These are phyloP conservation scores for Mucor circinelloides DNA, from an alignment of 371 early-diverging fungal genomes.

Conservation along the genomic window DNA sequence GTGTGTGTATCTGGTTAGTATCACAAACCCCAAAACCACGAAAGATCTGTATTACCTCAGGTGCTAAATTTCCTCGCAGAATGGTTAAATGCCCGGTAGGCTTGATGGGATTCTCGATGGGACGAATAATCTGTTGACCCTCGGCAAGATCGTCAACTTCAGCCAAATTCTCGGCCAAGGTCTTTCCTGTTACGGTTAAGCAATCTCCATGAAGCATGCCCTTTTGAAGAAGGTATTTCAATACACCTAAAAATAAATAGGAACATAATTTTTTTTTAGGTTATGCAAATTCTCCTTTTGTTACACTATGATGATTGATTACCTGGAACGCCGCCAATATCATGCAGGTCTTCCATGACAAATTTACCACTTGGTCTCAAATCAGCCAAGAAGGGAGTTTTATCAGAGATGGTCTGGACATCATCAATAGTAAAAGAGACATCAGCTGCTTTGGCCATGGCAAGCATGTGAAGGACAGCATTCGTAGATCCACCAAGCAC, in stretches of 20 bases:
- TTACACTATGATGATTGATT: background rate
- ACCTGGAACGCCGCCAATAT: constrained; percentile 79
- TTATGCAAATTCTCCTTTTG: background rate
- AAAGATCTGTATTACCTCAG: constrained; percentile 53
- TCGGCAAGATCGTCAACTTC: constrained; percentile 66
- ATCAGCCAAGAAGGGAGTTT: constrained; percentile 93
- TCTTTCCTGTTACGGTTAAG: constrained; percentile 90
- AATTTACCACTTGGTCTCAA: constrained; percentile 92
- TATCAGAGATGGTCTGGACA: constrained; percentile 87
- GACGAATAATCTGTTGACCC: constrained; percentile 87
- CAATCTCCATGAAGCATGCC: constrained; percentile 74
- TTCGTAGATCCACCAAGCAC: constrained; percentile 97
- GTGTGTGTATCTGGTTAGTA: background rate
- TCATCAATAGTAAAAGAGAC: constrained; percentile 87
- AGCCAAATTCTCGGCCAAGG: constrained; percentile 79
- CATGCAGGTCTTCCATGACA: constrained; percentile 87
- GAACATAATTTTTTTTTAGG: background rate
- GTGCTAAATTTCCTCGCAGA: constrained; percentile 93
- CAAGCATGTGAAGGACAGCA: constrained; percentile 93
- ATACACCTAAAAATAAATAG: constrained; percentile 54
- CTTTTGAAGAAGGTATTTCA: constrained; percentile 80
- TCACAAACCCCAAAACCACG: background rate
- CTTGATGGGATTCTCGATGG: constrained; percentile 91
- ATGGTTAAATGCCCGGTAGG: constrained; percentile 92
- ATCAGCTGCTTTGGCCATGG: constrained; percentile 85